These are phyloP conservation scores for Trichoderma breve DNA, from an alignment of 2,329 filamentous ascomycete species.

Conservation along the genomic window DNA sequence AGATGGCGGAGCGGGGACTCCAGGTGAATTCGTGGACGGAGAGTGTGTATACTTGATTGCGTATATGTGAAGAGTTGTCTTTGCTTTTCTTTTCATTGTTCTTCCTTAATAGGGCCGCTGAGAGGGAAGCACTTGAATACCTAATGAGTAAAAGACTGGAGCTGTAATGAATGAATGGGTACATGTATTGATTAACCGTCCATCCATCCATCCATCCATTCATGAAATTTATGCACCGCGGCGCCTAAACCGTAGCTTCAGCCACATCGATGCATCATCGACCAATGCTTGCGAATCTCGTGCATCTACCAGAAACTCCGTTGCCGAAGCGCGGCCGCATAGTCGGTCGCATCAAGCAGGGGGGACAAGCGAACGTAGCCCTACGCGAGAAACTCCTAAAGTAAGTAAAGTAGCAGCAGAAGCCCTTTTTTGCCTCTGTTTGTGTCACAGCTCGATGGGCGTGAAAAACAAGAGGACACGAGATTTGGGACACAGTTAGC, in stretches of 20 bases:
- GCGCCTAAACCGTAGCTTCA: background rate
- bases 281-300: background rate
- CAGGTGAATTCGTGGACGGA: constrained; percentile 85
- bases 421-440: background rate
- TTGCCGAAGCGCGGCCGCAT: constrained; percentile 18
- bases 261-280: background rate
- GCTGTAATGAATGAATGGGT: background rate
- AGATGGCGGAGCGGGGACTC: constrained; percentile 87
- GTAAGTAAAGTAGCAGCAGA: background rate
- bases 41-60: constrained; percentile 71
- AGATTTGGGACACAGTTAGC: background rate
- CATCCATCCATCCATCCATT: background rate
- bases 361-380: background rate
- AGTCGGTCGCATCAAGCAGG: constrained; percentile 15
- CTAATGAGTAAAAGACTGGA: background rate
- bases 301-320: background rate
- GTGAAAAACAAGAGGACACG: background rate
- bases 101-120: background rate
- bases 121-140: background rate
- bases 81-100: background rate
- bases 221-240: background rate
- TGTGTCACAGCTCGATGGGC: background rate
- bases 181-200: background rate
- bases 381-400: background rate
- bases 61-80: background rate